Evolutionary conservation across 805 yeast species (phyloP), one percentile per base, ranked within the genome.

Genomic region (Saturnispora sanitii): DNA sequence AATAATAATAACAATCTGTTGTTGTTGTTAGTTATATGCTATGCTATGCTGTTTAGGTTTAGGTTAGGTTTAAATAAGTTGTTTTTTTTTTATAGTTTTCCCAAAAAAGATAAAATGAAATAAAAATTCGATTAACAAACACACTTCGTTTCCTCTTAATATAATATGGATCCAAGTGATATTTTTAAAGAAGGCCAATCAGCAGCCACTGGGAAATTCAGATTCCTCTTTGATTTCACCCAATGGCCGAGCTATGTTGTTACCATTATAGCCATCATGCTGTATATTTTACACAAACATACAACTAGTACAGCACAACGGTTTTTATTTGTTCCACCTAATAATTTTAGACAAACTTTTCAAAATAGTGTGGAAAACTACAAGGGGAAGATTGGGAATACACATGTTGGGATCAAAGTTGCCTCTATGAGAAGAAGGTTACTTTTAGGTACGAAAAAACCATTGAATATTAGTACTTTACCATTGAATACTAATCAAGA

Each of bases 401-500:
- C 51, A 2, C 42, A 43, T 35, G 32, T 58, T 34, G 64, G 64
- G 16, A 17, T 50, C 8, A 57, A 58, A 35, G 37, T 36, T 6
- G 46, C 65, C 2, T 40, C 52, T 33, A 43, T 49, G 19, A 43
- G 66, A 35, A 45, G 66, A 37, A 37, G 67, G 26, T 38, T 62
- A 15, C 49, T 62, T 9, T 40, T 61, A 25, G 66, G 58, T 4
- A 45, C 57, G 12, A 31, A 34, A 11, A 54, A 51, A 36, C 66
- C 67, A 12, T 53, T 52, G 21, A 42, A 49, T 23, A 57, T 61
- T 41, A 58, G 64, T n/a, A 62, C 66, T 4, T 45, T 59, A 45
- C 60, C 60, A 16, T 48, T 60, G 29, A 52, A 50, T 40, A 45
- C 51, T 1, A 37, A 35, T 8, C 35, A 34, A 6, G 19, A 28